Evolutionary conservation across 768 basidiomycete species (phyloP), one percentile per base, ranked within the genome.

Genomic region (Mrakia gelida): DNA sequence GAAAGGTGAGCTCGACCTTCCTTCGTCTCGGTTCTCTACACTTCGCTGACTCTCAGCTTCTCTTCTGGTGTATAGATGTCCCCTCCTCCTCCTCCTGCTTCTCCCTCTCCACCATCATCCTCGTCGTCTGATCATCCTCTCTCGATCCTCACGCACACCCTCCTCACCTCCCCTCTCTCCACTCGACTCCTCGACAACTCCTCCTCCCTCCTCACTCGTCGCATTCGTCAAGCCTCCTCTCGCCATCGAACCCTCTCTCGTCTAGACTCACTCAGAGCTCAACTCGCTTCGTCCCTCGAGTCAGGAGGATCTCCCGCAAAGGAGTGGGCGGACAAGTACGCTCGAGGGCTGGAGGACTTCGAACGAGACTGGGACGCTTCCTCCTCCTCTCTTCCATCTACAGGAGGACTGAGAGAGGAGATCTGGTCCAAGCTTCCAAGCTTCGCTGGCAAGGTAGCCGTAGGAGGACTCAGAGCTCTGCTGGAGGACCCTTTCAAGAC

Each of bases 91-190:
- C 2, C 63, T 38, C 9, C 30, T 30, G 8, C 11, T 21, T 21
- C 63, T 21, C 9, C 32, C 63, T 32, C 30, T 2, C 7, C 63
- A 6, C 21, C 28, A 23, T 10, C 32, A 3, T 23, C 63, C 18
- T 32, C 30, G 32, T 30, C n/a, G 28, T 65, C 63, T 26, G 34
- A 38, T 65, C 63, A 65, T 38, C 63, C 63, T 21, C 63, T 65
- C 30, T 32, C 63, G 30, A 65, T 65, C 63, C 63, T 65, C 63
- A 38, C 30, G 2, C 63, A 34, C 16, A 65, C 63, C 30, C 30
- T 65, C 63, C 63, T 65, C 63, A 34, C 63, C n/a, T 32, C 63
- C 16, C 63, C 63, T 26, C 63, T 65, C 32, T 32, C 63, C n/a
- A 6, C 32, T 21, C n/a, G 30, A 21, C n/a, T 13, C 30, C 63